Evolutionary conservation across 257 asterid genomes (phyloP), one percentile per base, ranked within the genome.

Genomic region (Lavandula angustifolia): DNA sequence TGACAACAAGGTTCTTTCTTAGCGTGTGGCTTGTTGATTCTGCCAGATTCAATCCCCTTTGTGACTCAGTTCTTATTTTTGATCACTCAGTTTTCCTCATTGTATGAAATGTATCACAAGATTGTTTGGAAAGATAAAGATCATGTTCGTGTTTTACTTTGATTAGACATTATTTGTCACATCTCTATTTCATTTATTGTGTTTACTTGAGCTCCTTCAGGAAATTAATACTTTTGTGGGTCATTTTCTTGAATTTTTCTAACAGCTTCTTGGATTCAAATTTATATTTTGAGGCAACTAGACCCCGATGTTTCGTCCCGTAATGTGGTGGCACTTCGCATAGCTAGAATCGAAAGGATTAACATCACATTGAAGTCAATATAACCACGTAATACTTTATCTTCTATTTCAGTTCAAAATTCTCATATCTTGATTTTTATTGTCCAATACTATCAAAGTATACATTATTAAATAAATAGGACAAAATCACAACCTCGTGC

Each of bases 21-120:
- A 83, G 76, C 99, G 96, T 95, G 60, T 83, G 88, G 88, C 84
- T 97, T 57, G 91, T 87, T 65, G 87, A 83, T 76, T 95, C 94
- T 62, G 89, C 96, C 60, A 84, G 76, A 75, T 82, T 94, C 76
- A 83, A 90, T 69, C 80, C 80, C 66, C 78, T 75, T 10, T 78
- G 87, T 62, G 90, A 82, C 76, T 89, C 92, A 50, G 97, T 74
- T 67, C 88, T 90, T 94, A 82, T 94, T 60, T 78, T 89, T 34
- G 99, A 94, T 78, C 99, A 90, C 79, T 87, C 99, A 55, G 60
- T 86, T 51, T 94, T 73, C 95, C 92, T 40, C 84, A 49, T 48
- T 95, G 99, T 94, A 86, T 58, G 58, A 17, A 69, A 57, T 73
- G 66, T 27, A 58, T 62, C 57, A 42, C 40, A 29, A 31, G 53